Percentiles rank a stretch among this genome's conserved stretches.
Evolutionary conservation across 306 rosid species (phyloP).

Genomic region (Cyclanthera cordifolia): DNA sequence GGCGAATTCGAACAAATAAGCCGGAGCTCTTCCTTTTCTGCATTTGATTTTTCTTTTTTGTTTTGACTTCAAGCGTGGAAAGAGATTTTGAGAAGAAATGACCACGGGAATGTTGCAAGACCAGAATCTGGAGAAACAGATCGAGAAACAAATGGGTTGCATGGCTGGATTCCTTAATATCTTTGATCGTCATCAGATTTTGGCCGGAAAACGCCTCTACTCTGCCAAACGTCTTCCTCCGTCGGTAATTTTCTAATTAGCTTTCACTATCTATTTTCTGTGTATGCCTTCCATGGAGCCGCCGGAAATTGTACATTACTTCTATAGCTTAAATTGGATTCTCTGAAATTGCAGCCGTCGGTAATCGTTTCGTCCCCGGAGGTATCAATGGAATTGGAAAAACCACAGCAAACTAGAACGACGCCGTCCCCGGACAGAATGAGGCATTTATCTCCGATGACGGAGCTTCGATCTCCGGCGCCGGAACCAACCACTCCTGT

Average conservation of each 20-base stretch:
- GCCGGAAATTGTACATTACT: background rate
- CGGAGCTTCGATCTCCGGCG: no score
- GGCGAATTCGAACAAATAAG: background rate
- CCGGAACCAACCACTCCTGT: conserved; percentile 16
- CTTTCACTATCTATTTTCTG: background rate
- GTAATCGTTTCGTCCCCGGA: conserved; percentile 22
- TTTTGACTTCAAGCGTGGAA: background rate
- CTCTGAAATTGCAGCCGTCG: conserved; percentile 17
- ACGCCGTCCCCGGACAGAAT: conserved; percentile 36
- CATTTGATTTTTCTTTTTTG: background rate
- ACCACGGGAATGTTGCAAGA: conserved; percentile 51
- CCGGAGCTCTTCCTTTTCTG: background rate
- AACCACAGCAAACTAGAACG: conserved; percentile 15
- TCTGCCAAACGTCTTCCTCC: conserved; percentile 55
- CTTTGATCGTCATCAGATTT: conserved; percentile 72
- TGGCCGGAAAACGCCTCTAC: conserved; percentile 50
- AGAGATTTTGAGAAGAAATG: conserved; percentile 33
- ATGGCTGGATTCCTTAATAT: conserved; percentile 90
- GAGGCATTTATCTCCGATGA: no score
- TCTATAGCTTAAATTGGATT: background rate
- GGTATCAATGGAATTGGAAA: conserved; percentile 22
- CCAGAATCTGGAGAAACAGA: conserved; percentile 47
- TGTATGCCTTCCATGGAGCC: background rate
- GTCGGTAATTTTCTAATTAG: conserved; percentile 20
- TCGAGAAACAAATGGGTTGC: conserved; percentile 87